These are phyloP conservation scores for Trichoderma gracile DNA, from an alignment of 2,329 filamentous ascomycete species.

Conservation along the genomic window DNA sequence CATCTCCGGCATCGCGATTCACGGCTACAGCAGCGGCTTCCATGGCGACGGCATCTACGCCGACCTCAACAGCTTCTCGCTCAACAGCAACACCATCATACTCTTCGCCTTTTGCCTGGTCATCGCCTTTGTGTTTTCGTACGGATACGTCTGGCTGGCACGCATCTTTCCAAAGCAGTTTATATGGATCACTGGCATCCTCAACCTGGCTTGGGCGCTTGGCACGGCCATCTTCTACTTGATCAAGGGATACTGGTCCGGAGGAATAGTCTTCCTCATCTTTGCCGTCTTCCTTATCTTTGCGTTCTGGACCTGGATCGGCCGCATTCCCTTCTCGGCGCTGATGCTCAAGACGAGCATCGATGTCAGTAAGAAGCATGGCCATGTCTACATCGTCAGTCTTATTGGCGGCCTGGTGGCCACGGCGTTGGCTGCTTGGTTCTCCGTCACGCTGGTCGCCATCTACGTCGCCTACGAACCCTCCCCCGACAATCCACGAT, in stretches of 20 bases:
- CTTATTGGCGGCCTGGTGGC: slow-evolving; percentile 78
- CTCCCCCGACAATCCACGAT: slow-evolving; percentile 51
- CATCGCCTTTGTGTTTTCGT: slow-evolving; percentile 73
- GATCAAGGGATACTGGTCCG: slow-evolving; percentile 72
- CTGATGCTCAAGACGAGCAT: slow-evolving; percentile 86
- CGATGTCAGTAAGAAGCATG: slow-evolving; percentile 78
- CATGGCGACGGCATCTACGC: slow-evolving; percentile 75
- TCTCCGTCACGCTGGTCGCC: slow-evolving; percentile 79
- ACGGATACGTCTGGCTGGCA: slow-evolving; percentile 72
- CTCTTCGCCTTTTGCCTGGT: slow-evolving; percentile 78
- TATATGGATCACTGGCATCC: slow-evolving; percentile 88
- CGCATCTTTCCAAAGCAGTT: slow-evolving; percentile 83
- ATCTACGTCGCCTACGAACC: slow-evolving; percentile 85
- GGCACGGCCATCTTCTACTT: slow-evolving; percentile 87
- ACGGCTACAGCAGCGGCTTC: slow-evolving; percentile 66
- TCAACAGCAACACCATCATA: slow-evolving; percentile 82
- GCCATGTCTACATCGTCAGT: slow-evolving; percentile 84
- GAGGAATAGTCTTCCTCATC: slow-evolving; percentile 82
- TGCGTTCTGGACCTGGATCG: slow-evolving; percentile 81
- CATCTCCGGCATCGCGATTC: slow-evolving; percentile 73
- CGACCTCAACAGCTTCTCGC: slow-evolving; percentile 61
- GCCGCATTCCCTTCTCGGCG: slow-evolving; percentile 84
- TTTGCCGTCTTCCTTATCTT: slow-evolving; percentile 49
- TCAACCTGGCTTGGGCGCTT: slow-evolving; percentile 83
- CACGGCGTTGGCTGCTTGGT: slow-evolving; percentile 79